Evolutionary conservation across 306 rosid genomes (phyloP).

Genomic region (Cucurbita ficifolia): DNA sequence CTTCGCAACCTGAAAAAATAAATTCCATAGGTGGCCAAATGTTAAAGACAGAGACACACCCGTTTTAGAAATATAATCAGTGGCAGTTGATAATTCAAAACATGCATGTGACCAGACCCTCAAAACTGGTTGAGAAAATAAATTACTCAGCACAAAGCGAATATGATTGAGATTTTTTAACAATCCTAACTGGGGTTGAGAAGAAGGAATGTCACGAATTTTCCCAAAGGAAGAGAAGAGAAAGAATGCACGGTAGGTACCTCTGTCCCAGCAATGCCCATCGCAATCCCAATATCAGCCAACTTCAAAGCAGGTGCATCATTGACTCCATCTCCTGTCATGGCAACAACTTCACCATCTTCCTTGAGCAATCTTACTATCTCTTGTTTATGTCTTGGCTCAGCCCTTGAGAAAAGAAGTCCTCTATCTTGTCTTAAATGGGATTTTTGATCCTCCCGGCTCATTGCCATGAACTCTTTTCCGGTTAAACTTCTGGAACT

Average conservation of each 20-base stretch:
- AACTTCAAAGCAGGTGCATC: constrained; percentile 97
- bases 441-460: constrained; percentile 31
- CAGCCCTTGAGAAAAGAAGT: constrained; percentile 94
- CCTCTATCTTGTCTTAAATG: constrained; percentile 56
- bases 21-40: not conserved
- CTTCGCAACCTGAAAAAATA: constrained; percentile 65
- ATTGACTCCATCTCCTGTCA: constrained; percentile 47
- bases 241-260: constrained; percentile 17
- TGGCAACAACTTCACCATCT: constrained; percentile 31
- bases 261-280: constrained; percentile 98
- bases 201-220: not conserved
- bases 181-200: not conserved
- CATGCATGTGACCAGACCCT: not conserved
- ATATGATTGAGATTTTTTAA: not conserved
- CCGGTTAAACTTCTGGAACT: constrained; percentile 65
- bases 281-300: constrained; percentile 94
- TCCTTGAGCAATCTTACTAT: constrained; percentile 76
- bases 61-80: not conserved
- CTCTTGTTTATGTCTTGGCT: constrained; percentile 90
- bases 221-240: not conserved
- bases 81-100: not conserved
- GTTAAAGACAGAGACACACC: not conserved
- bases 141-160: not conserved
- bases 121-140: not conserved
- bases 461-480: constrained; percentile 58